Percentiles rank a stretch among this genome's conserved stretches.
phyloP scores from a whole-genome alignment of 2,329 filamentous ascomycete species.

The Ophiocordyceps unilateralis region DNA sequence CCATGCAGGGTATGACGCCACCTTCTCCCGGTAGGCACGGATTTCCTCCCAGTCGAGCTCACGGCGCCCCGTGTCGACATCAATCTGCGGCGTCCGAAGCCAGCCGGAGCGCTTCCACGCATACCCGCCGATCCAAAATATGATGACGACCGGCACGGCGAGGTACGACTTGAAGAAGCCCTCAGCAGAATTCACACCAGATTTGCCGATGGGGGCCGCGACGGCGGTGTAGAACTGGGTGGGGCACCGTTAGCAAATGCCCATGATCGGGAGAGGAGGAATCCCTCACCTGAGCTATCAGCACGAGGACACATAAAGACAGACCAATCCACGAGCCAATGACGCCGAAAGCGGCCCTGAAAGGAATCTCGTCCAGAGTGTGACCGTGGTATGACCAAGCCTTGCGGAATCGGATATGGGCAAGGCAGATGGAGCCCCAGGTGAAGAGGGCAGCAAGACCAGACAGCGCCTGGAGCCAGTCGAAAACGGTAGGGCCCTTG shows the following conservation, averaged over 20 bases:
- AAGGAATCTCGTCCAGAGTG: slow-evolving; percentile 49
- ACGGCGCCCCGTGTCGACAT: slow-evolving; percentile 49
- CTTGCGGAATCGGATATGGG: slow-evolving; percentile 46
- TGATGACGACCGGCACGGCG: slow-evolving; percentile 33
- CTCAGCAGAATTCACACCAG: slow-evolving; percentile 22
- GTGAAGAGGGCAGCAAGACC: slow-evolving; percentile 44
- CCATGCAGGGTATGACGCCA: slow-evolving; percentile 36
- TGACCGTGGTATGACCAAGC: slow-evolving; percentile 43
- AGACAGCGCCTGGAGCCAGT: slow-evolving; percentile 45
- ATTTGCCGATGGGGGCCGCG: slow-evolving; percentile 13
- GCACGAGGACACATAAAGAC: slow-evolving; percentile 33
- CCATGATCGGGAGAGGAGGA: background rate
- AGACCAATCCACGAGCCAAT: slow-evolving; percentile 48
- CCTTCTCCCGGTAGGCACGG: slow-evolving; percentile 31
- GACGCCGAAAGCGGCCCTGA: slow-evolving; percentile 41
- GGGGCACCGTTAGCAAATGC: background rate
- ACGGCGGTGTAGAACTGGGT: slow-evolving; percentile 32
- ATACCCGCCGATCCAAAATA: slow-evolving; percentile 41
- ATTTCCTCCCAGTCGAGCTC: slow-evolving; percentile 49
- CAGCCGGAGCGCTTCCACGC: slow-evolving; percentile 49
- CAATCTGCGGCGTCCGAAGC: slow-evolving; percentile 41
- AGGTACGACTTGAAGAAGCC: slow-evolving; percentile 39
- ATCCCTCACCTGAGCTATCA: slow-evolving; percentile 32
- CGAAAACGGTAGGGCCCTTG: slow-evolving; percentile 32
- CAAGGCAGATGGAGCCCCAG: slow-evolving; percentile 46